These are phyloP conservation scores for Peronospora destructor DNA, from an alignment of 352 stramenopile species.

Conservation along the genomic window DNA sequence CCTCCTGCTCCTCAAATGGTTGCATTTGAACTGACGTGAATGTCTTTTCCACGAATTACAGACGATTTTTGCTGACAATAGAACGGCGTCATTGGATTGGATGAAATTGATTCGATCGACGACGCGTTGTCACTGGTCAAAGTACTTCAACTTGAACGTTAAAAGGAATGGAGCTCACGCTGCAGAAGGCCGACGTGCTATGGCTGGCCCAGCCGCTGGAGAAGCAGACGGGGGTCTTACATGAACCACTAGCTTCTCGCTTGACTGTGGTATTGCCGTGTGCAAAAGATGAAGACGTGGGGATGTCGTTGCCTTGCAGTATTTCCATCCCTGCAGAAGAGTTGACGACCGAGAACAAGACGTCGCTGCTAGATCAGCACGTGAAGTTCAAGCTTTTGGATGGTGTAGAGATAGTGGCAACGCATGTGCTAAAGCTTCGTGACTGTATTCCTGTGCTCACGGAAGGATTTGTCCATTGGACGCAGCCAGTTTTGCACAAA, in stretches of 20 bases:
- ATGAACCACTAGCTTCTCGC: not conserved
- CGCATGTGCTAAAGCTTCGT: slow-evolving; percentile 31
- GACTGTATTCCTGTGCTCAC: slow-evolving; percentile 48
- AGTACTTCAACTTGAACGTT: slow-evolving; percentile 20
- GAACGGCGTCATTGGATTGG: slow-evolving; percentile 3
- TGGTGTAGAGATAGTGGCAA: slow-evolving; percentile 24
- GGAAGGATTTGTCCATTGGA: slow-evolving; percentile 41
- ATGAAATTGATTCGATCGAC: slow-evolving; percentile 3
- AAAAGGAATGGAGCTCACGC: slow-evolving; percentile 35
- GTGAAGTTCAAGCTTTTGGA: slow-evolving; percentile 40
- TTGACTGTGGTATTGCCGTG: slow-evolving; percentile 19
- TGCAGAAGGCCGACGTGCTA: slow-evolving; percentile 23
- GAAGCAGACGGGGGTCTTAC: slow-evolving; percentile 4
- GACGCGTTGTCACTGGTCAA: slow-evolving; percentile 7
- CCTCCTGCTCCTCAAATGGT: slow-evolving; percentile 27
- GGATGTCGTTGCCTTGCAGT: slow-evolving; percentile 30
- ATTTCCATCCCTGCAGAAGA: slow-evolving; percentile 28
- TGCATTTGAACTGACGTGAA: slow-evolving; percentile 11
- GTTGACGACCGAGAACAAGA: slow-evolving; percentile 25
- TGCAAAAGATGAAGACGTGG: slow-evolving; percentile 10
- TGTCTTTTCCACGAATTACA: slow-evolving; percentile 15
- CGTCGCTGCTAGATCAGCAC: slow-evolving; percentile 29
- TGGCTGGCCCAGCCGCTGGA: slow-evolving; percentile 24
- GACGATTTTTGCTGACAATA: not conserved
- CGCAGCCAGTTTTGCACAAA: slow-evolving; percentile 23